These are phyloP conservation scores for Amanita pseudoporphyria DNA, from an alignment of 768 basidiomycete genomes.

Conservation along the genomic window DNA sequence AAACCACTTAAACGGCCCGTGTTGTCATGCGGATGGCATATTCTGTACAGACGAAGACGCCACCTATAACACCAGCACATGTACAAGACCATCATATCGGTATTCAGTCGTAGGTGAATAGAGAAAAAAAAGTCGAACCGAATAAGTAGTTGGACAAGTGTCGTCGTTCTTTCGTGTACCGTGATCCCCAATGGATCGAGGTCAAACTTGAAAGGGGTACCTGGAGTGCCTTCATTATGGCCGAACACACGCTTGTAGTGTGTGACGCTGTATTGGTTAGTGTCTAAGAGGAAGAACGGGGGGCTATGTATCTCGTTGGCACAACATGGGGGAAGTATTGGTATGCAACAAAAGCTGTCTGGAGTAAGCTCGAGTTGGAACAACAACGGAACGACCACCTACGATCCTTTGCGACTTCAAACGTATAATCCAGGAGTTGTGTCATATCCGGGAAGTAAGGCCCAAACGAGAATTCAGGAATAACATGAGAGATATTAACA, in stretches of 20 bases:
- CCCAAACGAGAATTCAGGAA: slow-evolving; percentile 95
- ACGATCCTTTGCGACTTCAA: slow-evolving; percentile 65
- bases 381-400: slow-evolving; percentile 20
- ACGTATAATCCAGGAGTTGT: slow-evolving; percentile 89
- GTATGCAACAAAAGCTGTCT: slow-evolving; percentile 75
- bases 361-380: background rate
- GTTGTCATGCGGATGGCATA: slow-evolving; percentile 61
- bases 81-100: slow-evolving; percentile 19
- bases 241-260: slow-evolving; percentile 75
- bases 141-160: too few relatives aligned
- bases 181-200: slow-evolving; percentile 83
- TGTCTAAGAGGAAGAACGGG: slow-evolving; percentile 56
- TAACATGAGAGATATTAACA: slow-evolving; percentile 86
- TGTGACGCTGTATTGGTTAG: slow-evolving; percentile 91
- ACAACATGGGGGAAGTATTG: slow-evolving; percentile 96
- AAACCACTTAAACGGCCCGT: slow-evolving; percentile 59
- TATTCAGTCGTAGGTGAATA: background rate
- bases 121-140: slow-evolving; percentile 27
- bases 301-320: slow-evolving; percentile 85
- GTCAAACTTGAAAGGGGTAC: slow-evolving; percentile 95
- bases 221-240: slow-evolving; percentile 75
- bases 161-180: slow-evolving; percentile 82
- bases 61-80: slow-evolving; percentile 88
- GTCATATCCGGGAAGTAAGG: slow-evolving; percentile 92
- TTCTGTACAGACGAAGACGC: slow-evolving; percentile 78